A percentile compares a stretch with the other conserved stretches of the same genome.
phyloP scores from a whole-genome alignment of 2,329 filamentous ascomycete genomes.

The Kalmusia sp. region DNA sequence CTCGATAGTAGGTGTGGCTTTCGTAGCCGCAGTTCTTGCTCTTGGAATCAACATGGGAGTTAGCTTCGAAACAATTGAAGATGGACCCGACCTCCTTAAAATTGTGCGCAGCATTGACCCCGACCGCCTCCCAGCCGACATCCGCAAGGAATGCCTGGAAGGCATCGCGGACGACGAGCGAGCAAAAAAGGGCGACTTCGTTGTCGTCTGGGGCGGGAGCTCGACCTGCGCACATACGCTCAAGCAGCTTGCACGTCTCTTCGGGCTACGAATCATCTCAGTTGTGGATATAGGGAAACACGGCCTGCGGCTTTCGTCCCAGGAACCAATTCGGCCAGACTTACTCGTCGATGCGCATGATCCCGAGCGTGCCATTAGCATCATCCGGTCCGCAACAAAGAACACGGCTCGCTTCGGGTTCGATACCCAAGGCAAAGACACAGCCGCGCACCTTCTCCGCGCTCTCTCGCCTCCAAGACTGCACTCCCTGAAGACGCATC shows the following conservation, averaged over 20 bases:
- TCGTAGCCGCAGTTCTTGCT: slow-evolving; percentile 71
- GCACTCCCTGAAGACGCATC: slow-evolving; percentile 17
- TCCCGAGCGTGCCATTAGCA: slow-evolving; percentile 67
- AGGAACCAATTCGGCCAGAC: slow-evolving; percentile 60
- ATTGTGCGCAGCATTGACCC: slow-evolving; percentile 57
- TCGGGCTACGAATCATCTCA: slow-evolving; percentile 69
- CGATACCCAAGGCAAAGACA: slow-evolving; percentile 72
- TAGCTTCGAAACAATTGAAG: slow-evolving; percentile 62
- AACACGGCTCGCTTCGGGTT: slow-evolving; percentile 70
- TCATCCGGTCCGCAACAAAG: slow-evolving; percentile 66
- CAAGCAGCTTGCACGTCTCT: slow-evolving; percentile 72
- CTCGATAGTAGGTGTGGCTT: slow-evolving; percentile 73
- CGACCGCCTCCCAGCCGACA: slow-evolving; percentile 64
- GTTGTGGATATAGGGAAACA: slow-evolving; percentile 73
- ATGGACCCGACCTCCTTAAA: slow-evolving; percentile 66
- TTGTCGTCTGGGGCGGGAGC: slow-evolving; percentile 77
- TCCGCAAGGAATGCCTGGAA: slow-evolving; percentile 68
- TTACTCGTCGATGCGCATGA: slow-evolving; percentile 74
- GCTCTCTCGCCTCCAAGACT: slow-evolving; percentile 53
- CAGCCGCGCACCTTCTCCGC: slow-evolving; percentile 64
- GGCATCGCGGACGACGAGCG: slow-evolving; percentile 61
- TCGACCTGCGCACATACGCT: slow-evolving; percentile 73
- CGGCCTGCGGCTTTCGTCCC: slow-evolving; percentile 53
- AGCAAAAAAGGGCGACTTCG: slow-evolving; percentile 68
- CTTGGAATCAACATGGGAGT: slow-evolving; percentile 74